These are phyloP conservation scores for Clarireedia hainanense DNA, from an alignment of 2,329 filamentous ascomycete species.

Conservation along the genomic window DNA sequence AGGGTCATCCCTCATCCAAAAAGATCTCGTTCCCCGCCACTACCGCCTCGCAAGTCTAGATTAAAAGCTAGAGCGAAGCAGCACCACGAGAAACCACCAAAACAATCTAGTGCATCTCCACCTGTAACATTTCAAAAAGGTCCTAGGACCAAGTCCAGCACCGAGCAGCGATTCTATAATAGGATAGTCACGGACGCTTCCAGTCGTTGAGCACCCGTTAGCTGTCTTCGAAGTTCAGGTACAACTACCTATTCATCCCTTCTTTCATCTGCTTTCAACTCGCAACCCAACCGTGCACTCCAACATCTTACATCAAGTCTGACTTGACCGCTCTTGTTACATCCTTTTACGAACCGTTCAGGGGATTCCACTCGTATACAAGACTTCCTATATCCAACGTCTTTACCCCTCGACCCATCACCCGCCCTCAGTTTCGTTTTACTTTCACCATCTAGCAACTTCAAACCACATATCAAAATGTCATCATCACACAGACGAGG, in stretches of 20 bases:
- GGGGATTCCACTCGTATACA: not conserved
- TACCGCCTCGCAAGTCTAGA: constrained; percentile 6
- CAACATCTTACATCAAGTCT: not conserved
- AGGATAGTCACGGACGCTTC: constrained; percentile 5
- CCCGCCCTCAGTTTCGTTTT: not conserved
- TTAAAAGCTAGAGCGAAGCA: not conserved
- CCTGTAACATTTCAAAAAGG: constrained; percentile 6
- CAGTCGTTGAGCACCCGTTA: constrained; percentile 10
- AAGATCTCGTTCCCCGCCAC: not conserved
- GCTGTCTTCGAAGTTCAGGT: constrained; percentile 5
- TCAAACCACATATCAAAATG: constrained; percentile 14
- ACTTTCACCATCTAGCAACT: not conserved
- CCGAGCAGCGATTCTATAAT: constrained; percentile 5
- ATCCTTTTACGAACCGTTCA: not conserved
- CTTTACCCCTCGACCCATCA: constrained; percentile 1
- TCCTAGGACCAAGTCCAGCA: constrained; percentile 5
- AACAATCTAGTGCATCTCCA: constrained; percentile 3
- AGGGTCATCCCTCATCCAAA: constrained; percentile 8
- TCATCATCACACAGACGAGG: constrained; percentile 55
- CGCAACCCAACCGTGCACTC: constrained; percentile 8
- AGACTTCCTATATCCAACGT: constrained; percentile 8
- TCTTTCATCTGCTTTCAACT: not conserved
- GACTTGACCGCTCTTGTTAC: constrained; percentile 8
- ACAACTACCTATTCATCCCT: not conserved
- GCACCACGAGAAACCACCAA: not conserved